Percentiles rank a stretch among this genome's conserved stretches.
Evolutionary conservation across 176 grass and related monocot species (phyloP).

Genomic region (Triticum turgidum): DNA sequence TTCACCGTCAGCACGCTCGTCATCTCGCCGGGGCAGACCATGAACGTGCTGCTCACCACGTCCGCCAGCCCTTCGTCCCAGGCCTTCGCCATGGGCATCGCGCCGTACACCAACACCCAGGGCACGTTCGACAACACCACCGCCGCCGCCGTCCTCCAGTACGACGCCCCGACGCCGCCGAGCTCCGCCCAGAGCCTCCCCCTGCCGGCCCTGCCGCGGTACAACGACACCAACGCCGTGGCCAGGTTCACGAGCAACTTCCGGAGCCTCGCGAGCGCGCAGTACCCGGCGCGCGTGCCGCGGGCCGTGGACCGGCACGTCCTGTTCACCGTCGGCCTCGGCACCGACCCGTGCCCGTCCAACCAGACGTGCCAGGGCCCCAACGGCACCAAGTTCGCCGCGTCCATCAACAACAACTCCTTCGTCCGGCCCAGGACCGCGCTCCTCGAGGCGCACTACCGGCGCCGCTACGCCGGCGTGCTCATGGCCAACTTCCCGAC

Average conservation of each 20-base stretch:
- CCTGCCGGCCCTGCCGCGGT: conserved; percentile 38
- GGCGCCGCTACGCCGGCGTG: conserved; percentile 46
- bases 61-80: neutral
- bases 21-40: conserved; percentile 78
- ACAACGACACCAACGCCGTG: conserved; percentile 60
- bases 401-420: conserved; percentile 77
- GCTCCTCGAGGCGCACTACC: conserved; percentile 68
- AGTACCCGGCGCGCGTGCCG: conserved; percentile 50
- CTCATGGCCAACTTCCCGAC: conserved; percentile 56
- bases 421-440: conserved; percentile 40
- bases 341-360: conserved; percentile 57
- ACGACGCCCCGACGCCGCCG: conserved; percentile 23
- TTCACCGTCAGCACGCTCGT: conserved; percentile 46
- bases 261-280: conserved; percentile 36
- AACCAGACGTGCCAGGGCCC: conserved; percentile 75
- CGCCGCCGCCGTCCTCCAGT: conserved; percentile 49
- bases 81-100: conserved; percentile 58
- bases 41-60: conserved; percentile 63
- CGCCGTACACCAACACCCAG: conserved; percentile 52
- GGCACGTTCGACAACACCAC: conserved; percentile 86
- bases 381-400: conserved; percentile 68
- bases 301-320: conserved; percentile 41
- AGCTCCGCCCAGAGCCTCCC: neutral
- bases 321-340: conserved; percentile 72
- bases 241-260: conserved; percentile 48